Evolutionary conservation across 441 rosid species (phyloP).

Genomic region (Arabidopsis hybrid): DNA sequence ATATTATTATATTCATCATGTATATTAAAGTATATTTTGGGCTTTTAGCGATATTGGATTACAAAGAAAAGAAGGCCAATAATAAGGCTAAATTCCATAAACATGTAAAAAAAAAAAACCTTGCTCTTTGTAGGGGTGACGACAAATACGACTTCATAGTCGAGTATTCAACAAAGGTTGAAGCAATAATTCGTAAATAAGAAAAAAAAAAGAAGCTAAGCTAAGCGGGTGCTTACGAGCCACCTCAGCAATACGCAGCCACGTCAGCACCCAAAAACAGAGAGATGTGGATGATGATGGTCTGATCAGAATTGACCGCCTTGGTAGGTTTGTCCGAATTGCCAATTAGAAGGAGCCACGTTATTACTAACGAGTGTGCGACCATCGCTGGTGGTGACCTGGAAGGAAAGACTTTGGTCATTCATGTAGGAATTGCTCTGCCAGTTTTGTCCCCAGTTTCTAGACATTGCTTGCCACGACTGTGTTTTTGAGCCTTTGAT

Average conservation of each 20-base stretch:
- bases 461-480: conserved; percentile 72
- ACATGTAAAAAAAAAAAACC: conserved; percentile 16
- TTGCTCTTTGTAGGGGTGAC: conserved; percentile 23
- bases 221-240: conserved; percentile 73
- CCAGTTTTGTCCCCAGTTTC: conserved; percentile 90
- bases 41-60: conserved; percentile 1
- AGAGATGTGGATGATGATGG: conserved; percentile 7
- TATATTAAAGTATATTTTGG: neutral
- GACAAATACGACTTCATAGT: too few relatives aligned
- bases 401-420: conserved; percentile 70
- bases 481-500: conserved; percentile 67
- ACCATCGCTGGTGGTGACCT: conserved; percentile 84
- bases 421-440: conserved; percentile 75
- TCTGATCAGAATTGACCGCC: conserved; percentile 63
- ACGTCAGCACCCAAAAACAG: conserved; percentile 38
- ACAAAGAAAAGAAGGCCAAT: conserved; percentile 12
- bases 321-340: conserved; percentile 79
- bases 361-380: conserved; percentile 60
- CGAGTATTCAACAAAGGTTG: too few relatives aligned
- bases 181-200: conserved; percentile 28
- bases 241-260: conserved; percentile 74
- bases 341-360: conserved; percentile 69
- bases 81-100: conserved; percentile 19
- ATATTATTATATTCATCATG: neutral
- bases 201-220: conserved; percentile 35